phyloP scores from a whole-genome alignment of 202 grass and related monocot genomes.

The Brachypodium distachyon region DNA sequence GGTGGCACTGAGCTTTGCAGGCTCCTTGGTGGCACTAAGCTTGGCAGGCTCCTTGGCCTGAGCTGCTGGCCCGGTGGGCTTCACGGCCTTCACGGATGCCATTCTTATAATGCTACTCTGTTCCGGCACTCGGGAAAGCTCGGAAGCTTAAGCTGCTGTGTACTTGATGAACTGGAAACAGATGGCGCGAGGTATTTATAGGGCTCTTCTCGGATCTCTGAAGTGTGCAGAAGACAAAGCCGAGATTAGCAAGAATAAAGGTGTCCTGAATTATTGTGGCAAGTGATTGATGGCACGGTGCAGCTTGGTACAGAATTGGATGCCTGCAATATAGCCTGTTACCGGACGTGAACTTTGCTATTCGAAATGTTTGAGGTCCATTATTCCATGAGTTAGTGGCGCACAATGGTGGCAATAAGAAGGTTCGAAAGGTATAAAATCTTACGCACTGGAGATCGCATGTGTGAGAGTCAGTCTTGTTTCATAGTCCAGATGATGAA shows the following conservation, averaged over 20 bases:
- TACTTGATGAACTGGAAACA: slow-evolving; percentile 14
- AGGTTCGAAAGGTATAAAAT: background rate
- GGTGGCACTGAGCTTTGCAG: slow-evolving; percentile 40
- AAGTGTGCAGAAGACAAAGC: slow-evolving; percentile 14
- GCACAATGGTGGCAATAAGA: background rate
- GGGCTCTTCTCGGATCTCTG: background rate
- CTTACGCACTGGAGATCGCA: background rate
- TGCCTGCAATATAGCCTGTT: slow-evolving; percentile 28
- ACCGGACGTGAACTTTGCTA: slow-evolving; percentile 33
- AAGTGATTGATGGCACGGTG: slow-evolving; percentile 22
- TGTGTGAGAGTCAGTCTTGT: background rate
- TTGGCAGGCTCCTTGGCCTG: slow-evolving; percentile 41
- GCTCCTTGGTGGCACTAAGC: slow-evolving; percentile 34
- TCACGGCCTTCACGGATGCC: slow-evolving; percentile 64
- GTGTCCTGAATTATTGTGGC: slow-evolving; percentile 60
- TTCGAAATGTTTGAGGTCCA: slow-evolving; percentile 15
- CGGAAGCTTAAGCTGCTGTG: slow-evolving; percentile 26
- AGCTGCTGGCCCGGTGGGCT: slow-evolving; percentile 24
- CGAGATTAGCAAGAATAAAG: slow-evolving; percentile 56
- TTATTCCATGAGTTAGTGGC: slow-evolving; percentile 20
- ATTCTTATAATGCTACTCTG: slow-evolving; percentile 32
- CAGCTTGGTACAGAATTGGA: slow-evolving; percentile 37
- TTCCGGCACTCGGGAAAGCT: background rate
- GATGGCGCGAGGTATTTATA: slow-evolving; percentile 58
- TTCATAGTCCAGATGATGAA: too few relatives aligned